Base-by-base conservation (phyloP, 2,329 filamentous ascomycete genomes). In the Xylaria hypoxylon region DNA sequence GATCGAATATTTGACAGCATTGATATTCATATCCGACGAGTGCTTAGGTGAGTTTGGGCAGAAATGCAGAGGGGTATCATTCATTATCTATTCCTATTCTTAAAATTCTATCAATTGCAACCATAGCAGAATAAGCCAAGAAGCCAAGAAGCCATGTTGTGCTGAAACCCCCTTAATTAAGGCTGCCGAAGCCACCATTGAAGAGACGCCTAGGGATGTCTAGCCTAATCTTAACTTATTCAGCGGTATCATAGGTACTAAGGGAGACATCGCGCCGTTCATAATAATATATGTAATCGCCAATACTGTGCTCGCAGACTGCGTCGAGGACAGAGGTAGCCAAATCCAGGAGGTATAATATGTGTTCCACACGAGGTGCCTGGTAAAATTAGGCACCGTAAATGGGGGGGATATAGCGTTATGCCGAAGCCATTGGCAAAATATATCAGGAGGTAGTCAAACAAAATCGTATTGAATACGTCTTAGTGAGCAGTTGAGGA, bases 11-110 rank as follows among this genome's bases (percentile, higher is more conserved):
- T 26, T 11, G 11, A 7, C 51, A 28, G 22, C 15, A 28, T 2
- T 53, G 13, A 24, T 26, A 26, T 28, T 28, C 24, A n/a, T 45
- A 10, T 35, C 52, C 13, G 7, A 19, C 7, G 7, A 15, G 17
- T 33, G 1, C 6, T 35, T 26, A n/a, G 6, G 28, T 35, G 24
- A 22, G 22, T 45, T 33, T 33, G 17, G 11, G 13, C 15, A 17
- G 19, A 55, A 50, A 28, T 56, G 42, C 33, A 44, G 5, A 50
- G n/a, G 60, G 64, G 64, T 64, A 67, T 67, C 64, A 64, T 64
- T 59, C 60, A 64, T 64, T 64, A 60, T 59, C 22, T 64, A 60
- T 51, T 56, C 40, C 24, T 64, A 26, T 57, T 52, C 19, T 48
- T 28, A 10, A 10, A 24, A 40, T 45, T 56, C 28, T 59, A 38